Conservation (phyloP, 2,329 filamentous ascomycete species). For the Aspergillus ochraceoroseus region DNA sequence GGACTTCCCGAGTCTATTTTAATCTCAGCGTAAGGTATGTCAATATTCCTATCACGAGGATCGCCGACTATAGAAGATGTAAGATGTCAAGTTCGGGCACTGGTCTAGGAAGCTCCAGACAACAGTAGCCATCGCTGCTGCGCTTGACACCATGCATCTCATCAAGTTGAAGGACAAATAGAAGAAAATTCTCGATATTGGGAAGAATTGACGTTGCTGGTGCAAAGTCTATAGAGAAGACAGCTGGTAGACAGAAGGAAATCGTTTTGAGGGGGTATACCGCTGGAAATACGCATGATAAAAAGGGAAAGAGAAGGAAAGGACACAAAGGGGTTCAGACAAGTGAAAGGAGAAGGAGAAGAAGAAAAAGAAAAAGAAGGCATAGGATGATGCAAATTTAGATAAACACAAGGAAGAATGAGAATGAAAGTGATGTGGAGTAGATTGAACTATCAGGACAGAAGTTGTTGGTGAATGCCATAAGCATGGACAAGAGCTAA, state of each 20-base stretch:
- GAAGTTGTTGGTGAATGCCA: constrained; percentile 29
- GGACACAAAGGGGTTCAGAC: constrained; percentile 6
- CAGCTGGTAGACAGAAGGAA: constrained; percentile 22
- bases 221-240: constrained; percentile 13
- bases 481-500: constrained; percentile 44
- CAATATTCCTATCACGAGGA: too few relatives aligned
- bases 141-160: constrained; percentile 17
- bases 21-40: too few relatives aligned
- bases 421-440: constrained; percentile 7
- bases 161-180: constrained; percentile 13
- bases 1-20: too few relatives aligned
- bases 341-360: constrained; percentile 5
- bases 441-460: constrained; percentile 12
- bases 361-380: constrained; percentile 1
- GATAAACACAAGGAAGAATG: constrained; percentile 11
- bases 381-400: constrained; percentile 7
- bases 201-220: constrained; percentile 9
- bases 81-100: not conserved
- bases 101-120: not conserved
- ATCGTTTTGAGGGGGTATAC: constrained; percentile 31
- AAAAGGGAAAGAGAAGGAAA: constrained; percentile 13
- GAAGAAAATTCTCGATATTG: constrained; percentile 9
- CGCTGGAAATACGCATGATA: constrained; percentile 27
- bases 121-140: not conserved
- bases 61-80: too few relatives aligned